phyloP scores from a whole-genome alignment of 805 yeast species.

The Metschnikowia noctiluminum region DNA sequence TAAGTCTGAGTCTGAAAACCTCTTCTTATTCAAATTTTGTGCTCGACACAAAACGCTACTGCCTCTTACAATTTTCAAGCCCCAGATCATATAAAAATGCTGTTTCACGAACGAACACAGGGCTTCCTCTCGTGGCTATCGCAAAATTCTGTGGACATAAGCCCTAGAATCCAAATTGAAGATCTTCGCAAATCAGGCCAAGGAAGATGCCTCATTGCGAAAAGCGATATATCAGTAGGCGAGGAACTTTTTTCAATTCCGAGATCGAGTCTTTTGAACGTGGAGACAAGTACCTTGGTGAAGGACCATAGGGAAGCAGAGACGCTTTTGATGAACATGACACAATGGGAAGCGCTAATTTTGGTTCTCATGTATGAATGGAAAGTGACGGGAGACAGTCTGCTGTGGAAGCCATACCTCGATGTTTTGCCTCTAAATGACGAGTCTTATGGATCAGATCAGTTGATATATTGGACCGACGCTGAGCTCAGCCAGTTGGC shows the following conservation, averaged over 20 bases:
- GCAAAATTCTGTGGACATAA: slow-evolving; percentile 39
- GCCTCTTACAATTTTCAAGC: too few species aligned
- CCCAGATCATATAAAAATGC: not conserved
- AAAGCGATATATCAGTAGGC: slow-evolving; percentile 53
- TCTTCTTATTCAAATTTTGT: too few species aligned
- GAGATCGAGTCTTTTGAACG: slow-evolving; percentile 50
- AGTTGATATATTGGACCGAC: slow-evolving; percentile 77
- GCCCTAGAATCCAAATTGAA: slow-evolving; percentile 54
- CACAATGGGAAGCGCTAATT: slow-evolving; percentile 79
- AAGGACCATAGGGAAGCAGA: slow-evolving; percentile 27
- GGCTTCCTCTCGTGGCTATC: slow-evolving; percentile 29
- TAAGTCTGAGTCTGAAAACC: too few species aligned
- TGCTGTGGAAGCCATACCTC: slow-evolving; percentile 71
- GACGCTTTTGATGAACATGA: slow-evolving; percentile 39
- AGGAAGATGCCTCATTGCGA: slow-evolving; percentile 78
- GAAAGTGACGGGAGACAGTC: slow-evolving; percentile 38
- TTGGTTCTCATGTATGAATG: slow-evolving; percentile 62
- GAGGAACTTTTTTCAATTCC: slow-evolving; percentile 74
- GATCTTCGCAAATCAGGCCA: slow-evolving; percentile 59
- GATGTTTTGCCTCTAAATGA: slow-evolving; percentile 58
- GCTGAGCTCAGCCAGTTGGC: slow-evolving; percentile 52
- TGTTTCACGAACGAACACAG: slow-evolving; percentile 18
- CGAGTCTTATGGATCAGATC: slow-evolving; percentile 45
- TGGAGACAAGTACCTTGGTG: slow-evolving; percentile 51
- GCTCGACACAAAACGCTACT: too few species aligned